Conservation (phyloP, 2,329 filamentous ascomycete genomes). For the Fusarium chaquense region DNA sequence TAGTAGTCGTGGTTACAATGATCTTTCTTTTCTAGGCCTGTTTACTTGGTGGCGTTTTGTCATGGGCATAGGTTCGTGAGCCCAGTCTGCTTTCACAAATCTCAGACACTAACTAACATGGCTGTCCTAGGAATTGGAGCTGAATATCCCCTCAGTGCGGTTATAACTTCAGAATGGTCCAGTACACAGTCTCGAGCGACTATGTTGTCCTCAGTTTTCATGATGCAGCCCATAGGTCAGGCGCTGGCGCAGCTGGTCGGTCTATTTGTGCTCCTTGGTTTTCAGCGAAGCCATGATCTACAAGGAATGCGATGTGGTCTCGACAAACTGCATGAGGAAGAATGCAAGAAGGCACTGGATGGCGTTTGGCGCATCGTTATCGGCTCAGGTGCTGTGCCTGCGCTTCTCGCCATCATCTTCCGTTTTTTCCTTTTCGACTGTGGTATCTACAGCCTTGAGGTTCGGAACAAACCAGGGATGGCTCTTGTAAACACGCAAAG, state of each 20-base stretch:
- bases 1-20: conserved; percentile 62
- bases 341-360: conserved; percentile 64
- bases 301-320: conserved; percentile 62
- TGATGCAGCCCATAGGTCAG: conserved; percentile 77
- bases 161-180: conserved; percentile 75
- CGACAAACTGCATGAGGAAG: conserved; percentile 57
- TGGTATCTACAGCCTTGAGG: conserved; percentile 73
- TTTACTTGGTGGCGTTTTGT: conserved; percentile 68
- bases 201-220: conserved; percentile 76
- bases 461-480: conserved; percentile 70
- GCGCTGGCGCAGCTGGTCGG: conserved; percentile 73
- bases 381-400: conserved; percentile 73
- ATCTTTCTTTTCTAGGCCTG: conserved; percentile 63
- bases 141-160: conserved; percentile 74
- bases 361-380: conserved; percentile 76
- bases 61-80: conserved; percentile 62
- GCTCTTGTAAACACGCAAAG: conserved; percentile 70
- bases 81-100: conserved; percentile 4
- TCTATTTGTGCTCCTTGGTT: conserved; percentile 63
- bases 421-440: conserved; percentile 76
- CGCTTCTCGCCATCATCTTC: conserved; percentile 72
- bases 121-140: conserved; percentile 67
- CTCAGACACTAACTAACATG: conserved; percentile 27
- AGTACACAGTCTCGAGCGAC: conserved; percentile 73
- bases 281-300: conserved; percentile 57